Conservation (phyloP, 2,329 filamentous ascomycete genomes). For the Ceratocystis ficicola region DNA sequence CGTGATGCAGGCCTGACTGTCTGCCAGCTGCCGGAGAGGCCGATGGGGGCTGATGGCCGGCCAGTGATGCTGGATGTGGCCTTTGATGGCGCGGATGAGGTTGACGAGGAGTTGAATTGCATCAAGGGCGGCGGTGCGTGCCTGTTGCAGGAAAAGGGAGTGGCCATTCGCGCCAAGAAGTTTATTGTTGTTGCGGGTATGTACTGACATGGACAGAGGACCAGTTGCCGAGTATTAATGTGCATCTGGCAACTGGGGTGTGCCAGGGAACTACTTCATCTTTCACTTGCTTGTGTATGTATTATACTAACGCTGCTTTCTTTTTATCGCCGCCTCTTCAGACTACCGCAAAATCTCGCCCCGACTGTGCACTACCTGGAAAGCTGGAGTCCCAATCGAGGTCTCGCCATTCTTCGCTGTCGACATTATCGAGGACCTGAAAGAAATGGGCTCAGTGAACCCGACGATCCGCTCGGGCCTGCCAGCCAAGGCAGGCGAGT, state of each 20-base stretch:
- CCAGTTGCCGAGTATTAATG: no score
- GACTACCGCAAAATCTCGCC: slow-evolving; percentile 84
- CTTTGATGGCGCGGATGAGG: slow-evolving; percentile 95
- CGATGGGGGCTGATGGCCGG: slow-evolving; percentile 38
- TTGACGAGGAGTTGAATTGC: slow-evolving; percentile 86
- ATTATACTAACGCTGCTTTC: not conserved
- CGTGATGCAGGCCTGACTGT: slow-evolving; percentile 63
- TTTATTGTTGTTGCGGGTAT: slow-evolving; percentile 77
- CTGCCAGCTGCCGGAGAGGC: slow-evolving; percentile 64
- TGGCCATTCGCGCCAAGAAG: slow-evolving; percentile 69
- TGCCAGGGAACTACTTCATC: not conserved
- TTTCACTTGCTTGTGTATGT: slow-evolving; percentile 6
- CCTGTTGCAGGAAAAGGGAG: slow-evolving; percentile 93
- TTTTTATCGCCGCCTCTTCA: slow-evolving; percentile 26
- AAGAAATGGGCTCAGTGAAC: slow-evolving; percentile 56
- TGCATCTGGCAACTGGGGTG: not conserved
- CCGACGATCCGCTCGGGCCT: slow-evolving; percentile 61
- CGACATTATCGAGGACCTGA: slow-evolving; percentile 61
- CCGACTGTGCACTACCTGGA: slow-evolving; percentile 65
- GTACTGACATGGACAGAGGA: slow-evolving; percentile 25
- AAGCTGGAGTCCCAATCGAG: slow-evolving; percentile 71
- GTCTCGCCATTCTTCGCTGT: slow-evolving; percentile 75
- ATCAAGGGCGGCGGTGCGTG: slow-evolving; percentile 98
- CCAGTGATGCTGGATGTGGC: slow-evolving; percentile 63
- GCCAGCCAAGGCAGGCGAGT: slow-evolving; percentile 67